phyloP scores from a whole-genome alignment of 2,329 filamentous ascomycete species.

The Purpureocillium takamizusanense region DNA sequence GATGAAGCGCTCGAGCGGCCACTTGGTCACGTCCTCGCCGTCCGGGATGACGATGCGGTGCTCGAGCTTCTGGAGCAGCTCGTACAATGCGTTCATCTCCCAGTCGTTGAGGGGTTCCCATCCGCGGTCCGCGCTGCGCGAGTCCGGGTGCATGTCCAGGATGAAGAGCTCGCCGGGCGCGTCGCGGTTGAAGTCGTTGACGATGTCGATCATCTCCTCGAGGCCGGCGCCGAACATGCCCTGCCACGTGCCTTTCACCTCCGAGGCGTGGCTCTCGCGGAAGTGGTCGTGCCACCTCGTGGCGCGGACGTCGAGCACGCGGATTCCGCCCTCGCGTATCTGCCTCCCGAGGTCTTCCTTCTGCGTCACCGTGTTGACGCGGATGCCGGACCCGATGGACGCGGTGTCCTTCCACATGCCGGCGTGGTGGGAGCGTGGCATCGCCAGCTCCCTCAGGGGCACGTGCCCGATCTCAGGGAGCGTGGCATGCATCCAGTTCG shows the following conservation, averaged over 20 bases:
- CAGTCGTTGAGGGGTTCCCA: slow-evolving; percentile 1
- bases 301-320: slow-evolving; percentile 20
- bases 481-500: slow-evolving; percentile 20
- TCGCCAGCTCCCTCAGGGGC: slow-evolving; percentile 17
- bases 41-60: slow-evolving; percentile 12
- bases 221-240: slow-evolving; percentile 16
- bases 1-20: slow-evolving; percentile 17
- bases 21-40: slow-evolving; percentile 13
- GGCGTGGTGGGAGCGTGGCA: slow-evolving; percentile 21
- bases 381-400: slow-evolving; percentile 4
- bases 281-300: slow-evolving; percentile 3
- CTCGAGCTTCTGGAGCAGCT: slow-evolving; percentile 12
- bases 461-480: slow-evolving; percentile 15
- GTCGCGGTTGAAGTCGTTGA: slow-evolving; percentile 18
- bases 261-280: slow-evolving; percentile 12
- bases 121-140: slow-evolving; percentile 1
- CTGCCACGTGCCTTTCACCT: slow-evolving; percentile 8
- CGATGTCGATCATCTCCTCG: slow-evolving; percentile 15
- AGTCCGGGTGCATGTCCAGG: slow-evolving; percentile 16
- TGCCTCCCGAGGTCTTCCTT: slow-evolving; percentile 12
- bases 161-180: slow-evolving; percentile 24
- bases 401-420: slow-evolving; percentile 14
- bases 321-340: slow-evolving; percentile 16
- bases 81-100: slow-evolving; percentile 9
- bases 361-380: slow-evolving; percentile 16